These are phyloP conservation scores for Herpetomonas tarakana DNA, from an alignment of 208 protist genomes.

Conservation along the genomic window DNA sequence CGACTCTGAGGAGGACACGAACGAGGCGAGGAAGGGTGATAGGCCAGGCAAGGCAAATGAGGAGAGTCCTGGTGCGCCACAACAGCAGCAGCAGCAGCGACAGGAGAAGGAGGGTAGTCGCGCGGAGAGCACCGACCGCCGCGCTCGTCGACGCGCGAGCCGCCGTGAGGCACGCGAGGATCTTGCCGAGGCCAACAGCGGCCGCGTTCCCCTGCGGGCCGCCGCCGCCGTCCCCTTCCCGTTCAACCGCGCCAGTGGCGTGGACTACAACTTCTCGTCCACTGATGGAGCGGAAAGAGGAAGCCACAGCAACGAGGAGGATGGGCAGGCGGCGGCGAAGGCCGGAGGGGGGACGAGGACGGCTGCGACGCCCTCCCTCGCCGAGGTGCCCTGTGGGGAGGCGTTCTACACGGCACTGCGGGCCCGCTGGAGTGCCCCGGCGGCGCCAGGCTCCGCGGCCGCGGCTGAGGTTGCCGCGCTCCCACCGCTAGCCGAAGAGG, in stretches of 20 bases:
- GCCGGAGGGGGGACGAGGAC: neutral
- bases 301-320: too few species aligned
- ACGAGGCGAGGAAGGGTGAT: too few species aligned
- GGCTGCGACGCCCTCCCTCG: conserved; percentile 2
- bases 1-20: neutral
- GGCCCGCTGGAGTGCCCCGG: conserved; percentile 28
- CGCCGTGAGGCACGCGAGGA: neutral
- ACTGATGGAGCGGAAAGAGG: too few species aligned
- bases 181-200: neutral
- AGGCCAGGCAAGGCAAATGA: too few species aligned
- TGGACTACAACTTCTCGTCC: neutral
- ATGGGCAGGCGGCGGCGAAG: neutral
- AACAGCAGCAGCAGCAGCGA: neutral
- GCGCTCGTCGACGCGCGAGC: neutral
- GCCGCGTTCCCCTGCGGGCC: neutral
- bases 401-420: conserved; percentile 53
- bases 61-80: neutral
- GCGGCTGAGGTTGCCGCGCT: conserved; percentile 10
- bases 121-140: neutral
- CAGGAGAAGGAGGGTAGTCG: neutral
- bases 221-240: neutral
- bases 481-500: conserved; percentile 23
- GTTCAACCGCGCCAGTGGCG: neutral
- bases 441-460: neutral
- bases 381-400: conserved; percentile 39